Evolutionary conservation across 1,139 yeast species (phyloP).

Genomic region (Geotrichum fermentans): DNA sequence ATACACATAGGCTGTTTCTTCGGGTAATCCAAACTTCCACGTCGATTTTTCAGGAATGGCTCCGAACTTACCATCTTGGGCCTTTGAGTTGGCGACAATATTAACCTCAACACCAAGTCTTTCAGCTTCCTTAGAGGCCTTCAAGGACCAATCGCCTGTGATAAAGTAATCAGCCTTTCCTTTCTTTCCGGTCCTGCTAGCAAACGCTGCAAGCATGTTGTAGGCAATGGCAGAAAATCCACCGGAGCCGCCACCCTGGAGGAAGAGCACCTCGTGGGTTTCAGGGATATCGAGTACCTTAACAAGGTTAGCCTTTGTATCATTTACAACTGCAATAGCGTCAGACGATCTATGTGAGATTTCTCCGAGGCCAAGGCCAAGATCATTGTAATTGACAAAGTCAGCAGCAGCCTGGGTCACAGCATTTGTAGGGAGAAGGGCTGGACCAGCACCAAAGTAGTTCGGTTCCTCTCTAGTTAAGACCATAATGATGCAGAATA

Average conservation of each 20-base stretch:
- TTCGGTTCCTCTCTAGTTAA: slow-evolving; percentile 43
- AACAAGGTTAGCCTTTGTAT: slow-evolving; percentile 62
- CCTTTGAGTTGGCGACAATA: slow-evolving; percentile 60
- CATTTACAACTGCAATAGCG: slow-evolving; percentile 71
- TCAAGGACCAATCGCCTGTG: slow-evolving; percentile 91
- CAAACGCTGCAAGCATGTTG: slow-evolving; percentile 72
- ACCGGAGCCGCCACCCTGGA: slow-evolving; percentile 97
- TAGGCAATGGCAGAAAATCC: slow-evolving; percentile 87
- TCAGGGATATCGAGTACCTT: slow-evolving; percentile 74
- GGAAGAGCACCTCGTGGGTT: slow-evolving; percentile 85
- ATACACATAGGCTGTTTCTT: slow-evolving; percentile 75
- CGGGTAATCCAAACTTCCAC: slow-evolving; percentile 49
- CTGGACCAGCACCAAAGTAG: slow-evolving; percentile 98
- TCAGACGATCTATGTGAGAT: slow-evolving; percentile 89
- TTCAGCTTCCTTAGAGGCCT: slow-evolving; percentile 77
- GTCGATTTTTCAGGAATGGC: slow-evolving; percentile 61
- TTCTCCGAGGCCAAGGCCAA: slow-evolving; percentile 87
- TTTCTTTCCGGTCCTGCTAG: slow-evolving; percentile 52
- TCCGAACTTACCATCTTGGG: slow-evolving; percentile 51
- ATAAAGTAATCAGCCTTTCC: slow-evolving; percentile 85
- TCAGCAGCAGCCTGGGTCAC: slow-evolving; percentile 85
- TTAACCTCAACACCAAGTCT: slow-evolving; percentile 78
- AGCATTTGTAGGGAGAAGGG: slow-evolving; percentile 76
- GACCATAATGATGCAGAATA: neutral
- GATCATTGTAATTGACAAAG: slow-evolving; percentile 59